Percentiles rank a stretch among this genome's conserved stretches.
These are phyloP conservation scores for Sphagnum fallax DNA, from an alignment of 228 moss, liverwort and hornwort genomes.

Conservation along the genomic window DNA sequence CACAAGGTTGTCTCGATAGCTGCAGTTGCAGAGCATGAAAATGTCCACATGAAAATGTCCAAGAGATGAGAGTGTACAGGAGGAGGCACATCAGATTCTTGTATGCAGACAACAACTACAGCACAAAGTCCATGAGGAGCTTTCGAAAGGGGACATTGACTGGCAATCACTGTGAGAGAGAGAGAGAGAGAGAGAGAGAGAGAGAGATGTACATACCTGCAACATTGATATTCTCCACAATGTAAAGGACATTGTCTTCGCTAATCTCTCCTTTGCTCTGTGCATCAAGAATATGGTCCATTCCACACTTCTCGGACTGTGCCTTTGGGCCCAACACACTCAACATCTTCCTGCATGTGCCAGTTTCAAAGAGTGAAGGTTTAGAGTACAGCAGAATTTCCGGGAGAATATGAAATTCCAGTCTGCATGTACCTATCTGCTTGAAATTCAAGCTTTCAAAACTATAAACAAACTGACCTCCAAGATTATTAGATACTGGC, in stretches of 20 bases:
- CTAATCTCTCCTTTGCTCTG: slow-evolving; percentile 75
- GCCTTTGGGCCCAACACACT: slow-evolving; percentile 18
- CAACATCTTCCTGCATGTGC: slow-evolving; percentile 42
- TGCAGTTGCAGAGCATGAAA: slow-evolving; percentile 8
- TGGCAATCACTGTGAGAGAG: no score
- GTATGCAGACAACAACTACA: no score
- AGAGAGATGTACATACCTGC: slow-evolving; percentile 21
- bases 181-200: no score
- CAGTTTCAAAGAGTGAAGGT: neutral
- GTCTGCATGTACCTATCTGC: no score
- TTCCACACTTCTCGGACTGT: slow-evolving; percentile 52
- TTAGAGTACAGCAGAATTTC: no score
- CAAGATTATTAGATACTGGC: neutral
- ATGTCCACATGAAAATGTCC: no score
- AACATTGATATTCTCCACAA: slow-evolving; percentile 82
- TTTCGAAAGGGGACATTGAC: no score
- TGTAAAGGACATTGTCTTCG: slow-evolving; percentile 77
- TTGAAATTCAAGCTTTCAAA: no score
- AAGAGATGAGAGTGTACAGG: no score
- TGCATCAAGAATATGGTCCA: slow-evolving; percentile 69
- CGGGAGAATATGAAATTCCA: no score
- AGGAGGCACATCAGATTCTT: no score
- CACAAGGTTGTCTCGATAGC: slow-evolving; percentile 84
- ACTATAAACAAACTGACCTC: neutral
- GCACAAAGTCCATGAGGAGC: no score